Conservation (phyloP, 768 basidiomycete genomes). For the Tephrocybe sp. region DNA sequence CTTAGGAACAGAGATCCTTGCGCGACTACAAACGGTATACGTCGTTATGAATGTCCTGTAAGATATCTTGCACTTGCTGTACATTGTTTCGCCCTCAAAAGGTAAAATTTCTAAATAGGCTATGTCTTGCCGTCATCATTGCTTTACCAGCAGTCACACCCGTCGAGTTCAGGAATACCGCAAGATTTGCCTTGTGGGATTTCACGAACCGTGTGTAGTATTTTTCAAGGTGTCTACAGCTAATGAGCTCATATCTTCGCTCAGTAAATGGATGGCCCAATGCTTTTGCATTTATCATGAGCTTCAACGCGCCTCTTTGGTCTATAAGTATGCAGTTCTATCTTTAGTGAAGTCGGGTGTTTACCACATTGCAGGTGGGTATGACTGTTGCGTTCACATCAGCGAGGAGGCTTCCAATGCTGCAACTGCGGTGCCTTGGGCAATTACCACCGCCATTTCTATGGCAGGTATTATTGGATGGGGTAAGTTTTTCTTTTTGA, state of each 20-base stretch:
- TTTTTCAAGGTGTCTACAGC: neutral
- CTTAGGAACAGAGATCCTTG: conserved; percentile 62
- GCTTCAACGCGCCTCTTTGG: conserved; percentile 43
- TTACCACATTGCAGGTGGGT: conserved; percentile 25
- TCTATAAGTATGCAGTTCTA: conserved; percentile 22
- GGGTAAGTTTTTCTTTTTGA: conserved; percentile 35
- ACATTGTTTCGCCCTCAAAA: no score
- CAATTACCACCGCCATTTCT: conserved; percentile 55
- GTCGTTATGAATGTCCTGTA: conserved; percentile 67
- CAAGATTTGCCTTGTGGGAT: conserved; percentile 31
- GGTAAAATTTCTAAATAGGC: conserved; percentile 27
- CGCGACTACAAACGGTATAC: conserved; percentile 69
- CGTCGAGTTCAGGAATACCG: conserved; percentile 53
- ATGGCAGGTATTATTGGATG: conserved; percentile 63
- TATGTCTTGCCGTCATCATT: conserved; percentile 65
- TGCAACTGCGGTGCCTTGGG: conserved; percentile 68
- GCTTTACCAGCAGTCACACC: conserved; percentile 66
- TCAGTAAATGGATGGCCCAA: conserved; percentile 54
- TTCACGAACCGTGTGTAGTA: conserved; percentile 24
- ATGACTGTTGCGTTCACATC: conserved; percentile 63
- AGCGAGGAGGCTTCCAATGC: conserved; percentile 75
- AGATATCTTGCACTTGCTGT: conserved; percentile 16
- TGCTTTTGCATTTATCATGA: conserved; percentile 54
- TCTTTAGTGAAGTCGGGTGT: conserved; percentile 19
- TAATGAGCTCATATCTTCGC: no score